A percentile compares a stretch with the other conserved stretches of the same genome.
Conservation (phyloP, 495 filamentous ascomycete genomes). For the Podospora didyma region DNA sequence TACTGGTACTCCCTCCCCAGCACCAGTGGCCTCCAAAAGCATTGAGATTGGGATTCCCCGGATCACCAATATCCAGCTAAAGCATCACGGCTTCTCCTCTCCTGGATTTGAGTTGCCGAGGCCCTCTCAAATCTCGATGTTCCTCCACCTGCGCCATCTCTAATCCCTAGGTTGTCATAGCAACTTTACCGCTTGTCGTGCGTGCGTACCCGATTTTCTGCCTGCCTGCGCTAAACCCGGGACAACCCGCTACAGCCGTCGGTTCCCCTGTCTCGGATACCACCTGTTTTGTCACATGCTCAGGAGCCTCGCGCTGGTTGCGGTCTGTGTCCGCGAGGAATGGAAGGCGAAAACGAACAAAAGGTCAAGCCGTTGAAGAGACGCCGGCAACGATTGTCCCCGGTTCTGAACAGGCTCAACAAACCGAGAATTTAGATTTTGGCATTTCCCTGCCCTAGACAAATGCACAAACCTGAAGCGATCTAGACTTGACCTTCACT, state of each 20-base stretch:
- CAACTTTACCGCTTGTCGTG: conserved; percentile 7
- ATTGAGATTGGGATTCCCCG: too few relatives aligned
- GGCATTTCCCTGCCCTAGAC: too few relatives aligned
- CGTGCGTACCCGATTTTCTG: too few relatives aligned
- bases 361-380: background rate
- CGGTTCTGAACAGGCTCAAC: background rate
- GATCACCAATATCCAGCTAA: too few relatives aligned
- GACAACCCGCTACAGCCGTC: conserved; percentile 8
- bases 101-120: conserved; percentile 11
- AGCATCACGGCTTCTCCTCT: background rate
- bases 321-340: too few relatives aligned
- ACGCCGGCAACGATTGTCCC: background rate
- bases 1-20: too few relatives aligned
- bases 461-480: too few relatives aligned
- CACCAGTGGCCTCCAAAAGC: too few relatives aligned
- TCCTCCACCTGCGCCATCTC: background rate
- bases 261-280: conserved; percentile 8
- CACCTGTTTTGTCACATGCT: conserved; percentile 15
- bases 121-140: conserved; percentile 7
- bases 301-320: background rate
- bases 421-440: too few relatives aligned
- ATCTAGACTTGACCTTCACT: too few relatives aligned
- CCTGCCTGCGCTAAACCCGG: conserved; percentile 1
- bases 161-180: conserved; percentile 15
- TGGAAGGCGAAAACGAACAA: background rate